These are phyloP conservation scores for Aspergillus novoparasiticus DNA, from an alignment of 2,329 filamentous ascomycete species.

Conservation along the genomic window DNA sequence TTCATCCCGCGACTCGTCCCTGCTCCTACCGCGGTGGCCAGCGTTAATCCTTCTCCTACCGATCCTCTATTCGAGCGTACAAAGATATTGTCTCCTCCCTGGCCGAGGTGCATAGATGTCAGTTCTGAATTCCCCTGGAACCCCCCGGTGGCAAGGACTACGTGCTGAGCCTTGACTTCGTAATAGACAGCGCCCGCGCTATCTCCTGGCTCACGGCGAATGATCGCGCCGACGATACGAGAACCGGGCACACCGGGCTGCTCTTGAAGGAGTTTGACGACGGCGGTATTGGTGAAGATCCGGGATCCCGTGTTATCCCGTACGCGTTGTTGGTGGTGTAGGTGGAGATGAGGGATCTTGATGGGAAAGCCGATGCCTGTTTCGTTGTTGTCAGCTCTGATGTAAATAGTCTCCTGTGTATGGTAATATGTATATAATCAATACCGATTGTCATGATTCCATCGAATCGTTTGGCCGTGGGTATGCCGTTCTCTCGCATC, in stretches of 20 bases:
- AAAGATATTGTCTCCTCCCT: conserved; percentile 30
- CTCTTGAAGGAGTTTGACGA: conserved; percentile 28
- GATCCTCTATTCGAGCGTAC: conserved; percentile 29
- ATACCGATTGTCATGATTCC: conserved; percentile 34
- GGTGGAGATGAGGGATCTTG: conserved; percentile 26
- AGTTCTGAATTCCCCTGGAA: conserved; percentile 27
- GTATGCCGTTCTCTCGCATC: conserved; percentile 31
- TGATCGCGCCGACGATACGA: conserved; percentile 24
- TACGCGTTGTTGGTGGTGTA: conserved; percentile 22
- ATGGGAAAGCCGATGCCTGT: conserved; percentile 31
- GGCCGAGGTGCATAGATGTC: conserved; percentile 23
- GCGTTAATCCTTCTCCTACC: conserved; percentile 28
- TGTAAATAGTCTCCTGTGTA: neutral
- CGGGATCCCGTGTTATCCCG: conserved; percentile 17
- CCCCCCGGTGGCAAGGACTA: conserved; percentile 30
- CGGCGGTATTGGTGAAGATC: conserved; percentile 23
- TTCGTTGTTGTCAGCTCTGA: neutral
- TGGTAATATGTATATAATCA: neutral
- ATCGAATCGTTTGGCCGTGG: conserved; percentile 27
- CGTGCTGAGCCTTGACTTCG: conserved; percentile 21
- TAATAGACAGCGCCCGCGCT: conserved; percentile 9
- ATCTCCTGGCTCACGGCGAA: conserved; percentile 13
- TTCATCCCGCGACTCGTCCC: conserved; percentile 30
- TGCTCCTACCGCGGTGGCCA: conserved; percentile 26
- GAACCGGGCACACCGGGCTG: conserved; percentile 24